Evolutionary conservation across 306 rosid species (phyloP).

Genomic region (Clitoria ternatea): DNA sequence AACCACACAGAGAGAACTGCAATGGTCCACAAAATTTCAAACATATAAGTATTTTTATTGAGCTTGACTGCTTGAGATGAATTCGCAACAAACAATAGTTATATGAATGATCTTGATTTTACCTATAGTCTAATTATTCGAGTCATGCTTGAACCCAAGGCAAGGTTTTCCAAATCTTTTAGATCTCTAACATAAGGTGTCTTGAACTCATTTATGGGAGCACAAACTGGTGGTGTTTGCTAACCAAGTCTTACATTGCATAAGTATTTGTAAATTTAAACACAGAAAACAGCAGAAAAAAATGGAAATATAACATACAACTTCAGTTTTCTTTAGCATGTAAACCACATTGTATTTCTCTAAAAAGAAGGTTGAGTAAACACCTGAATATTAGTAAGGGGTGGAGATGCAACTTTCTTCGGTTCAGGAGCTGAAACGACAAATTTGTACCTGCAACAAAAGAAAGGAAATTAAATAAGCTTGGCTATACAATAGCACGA

Average conservation of each 20-base stretch:
- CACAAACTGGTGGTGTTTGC: background rate
- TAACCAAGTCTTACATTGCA: background rate
- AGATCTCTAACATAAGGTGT: background rate
- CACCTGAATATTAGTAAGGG: conserved; percentile 92
- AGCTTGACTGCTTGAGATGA: background rate
- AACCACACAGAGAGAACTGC: background rate
- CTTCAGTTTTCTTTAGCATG: background rate
- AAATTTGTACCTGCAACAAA: conserved; percentile 78
- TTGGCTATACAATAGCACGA: background rate
- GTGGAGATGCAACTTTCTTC: conserved; percentile 75
- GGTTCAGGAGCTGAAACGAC: conserved; percentile 93
- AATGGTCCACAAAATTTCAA: background rate
- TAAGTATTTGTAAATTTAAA: background rate
- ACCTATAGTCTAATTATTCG: too few relatives aligned
- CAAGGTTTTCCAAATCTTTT: background rate
- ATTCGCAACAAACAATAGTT: background rate
- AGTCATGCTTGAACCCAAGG: background rate
- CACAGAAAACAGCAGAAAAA: background rate
- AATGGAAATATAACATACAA: background rate
- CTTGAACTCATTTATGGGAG: background rate
- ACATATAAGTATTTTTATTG: background rate
- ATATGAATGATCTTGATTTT: too few relatives aligned
- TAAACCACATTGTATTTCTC: background rate
- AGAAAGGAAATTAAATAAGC: background rate
- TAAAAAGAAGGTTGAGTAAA: background rate